Evolutionary conservation across 805 yeast species (phyloP), one percentile per base, ranked within the genome.

Genomic region (Saccharomycopsis sp.): DNA sequence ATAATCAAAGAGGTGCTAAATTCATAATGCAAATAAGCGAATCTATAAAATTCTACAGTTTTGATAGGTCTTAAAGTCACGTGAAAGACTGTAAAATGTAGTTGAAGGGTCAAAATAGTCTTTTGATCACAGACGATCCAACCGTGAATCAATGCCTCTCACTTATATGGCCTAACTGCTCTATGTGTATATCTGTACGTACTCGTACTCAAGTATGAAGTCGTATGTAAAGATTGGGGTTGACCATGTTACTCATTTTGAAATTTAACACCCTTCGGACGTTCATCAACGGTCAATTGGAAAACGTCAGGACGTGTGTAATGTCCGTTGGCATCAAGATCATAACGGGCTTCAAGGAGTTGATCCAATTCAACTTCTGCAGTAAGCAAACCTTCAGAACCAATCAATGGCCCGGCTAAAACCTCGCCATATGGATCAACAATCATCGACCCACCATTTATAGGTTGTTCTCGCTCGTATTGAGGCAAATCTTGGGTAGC

Each of bases 241-340:
- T n/a, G n/a, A n/a, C n/a, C n/a, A n/a, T n/a, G 37, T 12, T 29
- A 29, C 12, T 29, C 37, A 12, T 12, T 29, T 29, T 29, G 37
- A 29, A 61, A 65, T 23, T 57, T 52, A 16, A 65, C 64, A 16
- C 58, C 66, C 40, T 65, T 64, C 14, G 68, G 60, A 48, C 67
- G 64, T 63, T 75, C 79, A 57, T 76, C 71, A 12, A 76, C 79
- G 1, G 70, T 70, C 51, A 76, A 61, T 52, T 70, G 69, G 70
- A 76, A 75, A 18, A 76, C 73, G 57, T 76, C 80, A 18, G 73
- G 72, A 64, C 77, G 71, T 5, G 76, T 61, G 61, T 76, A 76
- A 60, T 76, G 80, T 8, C 80, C 80, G 15, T 64, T 67, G 0
- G 72, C 72, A 60, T 76, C 80, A 34, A 75, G 66, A 57, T 76